Evolutionary conservation across 305 asterid species (phyloP).

Genomic region (Withania somnifera): DNA sequence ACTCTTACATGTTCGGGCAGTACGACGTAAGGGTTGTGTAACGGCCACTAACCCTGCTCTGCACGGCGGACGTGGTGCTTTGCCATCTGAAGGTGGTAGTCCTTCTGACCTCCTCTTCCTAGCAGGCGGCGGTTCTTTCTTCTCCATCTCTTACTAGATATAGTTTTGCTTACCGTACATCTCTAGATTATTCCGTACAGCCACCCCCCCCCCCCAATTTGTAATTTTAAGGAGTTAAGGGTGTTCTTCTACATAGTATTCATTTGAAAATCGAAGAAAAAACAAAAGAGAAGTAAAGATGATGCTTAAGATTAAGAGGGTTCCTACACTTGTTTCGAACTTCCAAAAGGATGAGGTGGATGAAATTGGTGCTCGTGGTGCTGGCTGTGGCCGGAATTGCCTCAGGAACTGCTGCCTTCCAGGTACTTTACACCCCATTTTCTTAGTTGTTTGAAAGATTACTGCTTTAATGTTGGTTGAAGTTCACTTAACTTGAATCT

Average conservation of each 20-base stretch:
- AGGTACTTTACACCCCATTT: conserved; percentile 22
- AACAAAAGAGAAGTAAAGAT: conserved; percentile 6
- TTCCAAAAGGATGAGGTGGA: conserved; percentile 68
- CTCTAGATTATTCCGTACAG: neutral
- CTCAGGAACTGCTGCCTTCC: conserved; percentile 72
- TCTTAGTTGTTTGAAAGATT: neutral
- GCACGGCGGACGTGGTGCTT: conserved; percentile 98
- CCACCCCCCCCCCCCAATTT: too few relatives aligned
- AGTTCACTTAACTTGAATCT: neutral
- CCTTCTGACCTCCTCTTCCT: conserved; percentile 99
- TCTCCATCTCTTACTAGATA: neutral
- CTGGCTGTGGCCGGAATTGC: conserved; percentile 91
- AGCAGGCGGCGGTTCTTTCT: conserved; percentile 72
- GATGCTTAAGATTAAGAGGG: conserved; percentile 81
- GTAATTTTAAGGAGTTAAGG: neutral
- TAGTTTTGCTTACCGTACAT: neutral
- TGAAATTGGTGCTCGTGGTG: conserved; percentile 32
- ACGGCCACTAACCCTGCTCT: conserved; percentile 70
- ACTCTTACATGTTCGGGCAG: conserved; percentile 48
- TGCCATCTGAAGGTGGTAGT: conserved; percentile 95
- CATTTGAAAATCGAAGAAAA: neutral
- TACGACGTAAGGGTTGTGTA: conserved; percentile 67
- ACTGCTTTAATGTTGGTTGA: neutral
- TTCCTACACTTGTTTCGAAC: conserved; percentile 85
- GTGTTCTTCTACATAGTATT: neutral